A percentile compares a stretch with the other conserved stretches of the same genome.
Evolutionary conservation across 495 filamentous ascomycete species (phyloP).

Genomic region (Chaetomium cochliodes): DNA sequence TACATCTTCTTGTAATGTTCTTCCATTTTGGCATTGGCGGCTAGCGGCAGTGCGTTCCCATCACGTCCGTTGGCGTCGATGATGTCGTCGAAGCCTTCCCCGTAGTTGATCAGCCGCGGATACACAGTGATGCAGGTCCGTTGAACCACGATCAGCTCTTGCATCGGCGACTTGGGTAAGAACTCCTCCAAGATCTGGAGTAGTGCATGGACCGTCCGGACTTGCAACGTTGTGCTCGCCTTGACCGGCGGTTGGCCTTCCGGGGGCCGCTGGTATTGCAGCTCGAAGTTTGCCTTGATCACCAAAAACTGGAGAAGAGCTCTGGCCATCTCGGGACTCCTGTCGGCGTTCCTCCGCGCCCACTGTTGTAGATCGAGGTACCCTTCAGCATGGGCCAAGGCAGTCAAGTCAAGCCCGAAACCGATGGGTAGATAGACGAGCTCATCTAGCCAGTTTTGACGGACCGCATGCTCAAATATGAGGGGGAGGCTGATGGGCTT

Average conservation of each 20-base stretch:
- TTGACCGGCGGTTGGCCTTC: constrained; percentile 56
- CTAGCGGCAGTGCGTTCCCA: constrained; percentile 72
- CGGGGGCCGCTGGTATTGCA: constrained; percentile 60
- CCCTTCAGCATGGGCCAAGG: constrained; percentile 79
- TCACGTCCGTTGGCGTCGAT: constrained; percentile 80
- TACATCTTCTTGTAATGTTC: constrained; percentile 97
- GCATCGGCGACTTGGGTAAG: constrained; percentile 47
- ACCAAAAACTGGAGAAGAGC: constrained; percentile 70
- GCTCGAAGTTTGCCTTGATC: constrained; percentile 80
- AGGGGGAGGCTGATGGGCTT: constrained; percentile 71
- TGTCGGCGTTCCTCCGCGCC: constrained; percentile 64
- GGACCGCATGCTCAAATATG: constrained; percentile 78
- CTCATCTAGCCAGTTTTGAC: constrained; percentile 78
- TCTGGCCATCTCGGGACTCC: constrained; percentile 59
- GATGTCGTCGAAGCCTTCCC: constrained; percentile 83
- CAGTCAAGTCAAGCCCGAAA: constrained; percentile 84
- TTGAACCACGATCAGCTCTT: constrained; percentile 62
- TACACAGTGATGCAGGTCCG: constrained; percentile 87
- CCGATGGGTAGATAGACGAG: constrained; percentile 70
- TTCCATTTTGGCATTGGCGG: constrained; percentile 87
- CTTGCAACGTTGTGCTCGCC: constrained; percentile 58
- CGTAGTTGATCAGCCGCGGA: constrained; percentile 94
- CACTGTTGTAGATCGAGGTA: constrained; percentile 79
- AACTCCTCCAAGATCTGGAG: constrained; percentile 74
- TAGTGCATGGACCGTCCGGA: constrained; percentile 81